Conservation (phyloP, 176 grass and related monocot genomes). For the Alloteropsis semialata region DNA sequence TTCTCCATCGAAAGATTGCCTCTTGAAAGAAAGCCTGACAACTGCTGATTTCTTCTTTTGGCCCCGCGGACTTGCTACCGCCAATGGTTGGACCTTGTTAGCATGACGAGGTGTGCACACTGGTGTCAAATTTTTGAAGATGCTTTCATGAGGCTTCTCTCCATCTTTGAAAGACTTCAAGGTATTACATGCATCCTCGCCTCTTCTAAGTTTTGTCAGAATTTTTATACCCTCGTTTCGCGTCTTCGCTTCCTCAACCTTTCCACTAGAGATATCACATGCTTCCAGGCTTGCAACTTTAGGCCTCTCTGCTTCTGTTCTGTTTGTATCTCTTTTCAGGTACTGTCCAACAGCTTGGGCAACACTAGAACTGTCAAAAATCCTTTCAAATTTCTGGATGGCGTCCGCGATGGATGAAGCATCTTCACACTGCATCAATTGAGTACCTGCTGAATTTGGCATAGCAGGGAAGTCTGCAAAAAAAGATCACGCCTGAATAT, state of each 20-base stretch:
- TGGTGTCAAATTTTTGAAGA: constrained; percentile 63
- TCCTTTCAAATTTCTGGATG: constrained; percentile 57
- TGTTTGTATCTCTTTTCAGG: constrained; percentile 51
- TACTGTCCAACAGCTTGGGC: constrained; percentile 59
- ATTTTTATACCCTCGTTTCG: constrained; percentile 46
- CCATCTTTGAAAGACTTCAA: constrained; percentile 48
- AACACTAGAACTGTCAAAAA: constrained; percentile 42
- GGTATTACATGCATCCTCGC: constrained; percentile 46
- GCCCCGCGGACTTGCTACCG: constrained; percentile 45
- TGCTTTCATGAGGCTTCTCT: constrained; percentile 62
- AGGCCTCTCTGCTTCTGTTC: constrained; percentile 38
- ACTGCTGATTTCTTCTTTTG: constrained; percentile 84
- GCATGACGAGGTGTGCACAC: constrained; percentile 72
- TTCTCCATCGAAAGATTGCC: constrained; percentile 89
- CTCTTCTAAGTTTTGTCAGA: constrained; percentile 47
- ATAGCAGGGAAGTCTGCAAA: constrained; percentile 61
- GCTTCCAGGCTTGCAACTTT: constrained; percentile 31
- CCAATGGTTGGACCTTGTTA: constrained; percentile 73
- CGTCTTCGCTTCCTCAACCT: constrained; percentile 38
- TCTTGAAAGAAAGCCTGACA: constrained; percentile 87
- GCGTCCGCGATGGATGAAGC: constrained; percentile 54
- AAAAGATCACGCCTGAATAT: constrained; percentile 22
- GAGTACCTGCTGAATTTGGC: constrained; percentile 43
- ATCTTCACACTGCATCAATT: constrained; percentile 62
- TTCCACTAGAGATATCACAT: constrained; percentile 31